Conservation (phyloP, 768 basidiomycete genomes). For the Podaxis sp. region DNA sequence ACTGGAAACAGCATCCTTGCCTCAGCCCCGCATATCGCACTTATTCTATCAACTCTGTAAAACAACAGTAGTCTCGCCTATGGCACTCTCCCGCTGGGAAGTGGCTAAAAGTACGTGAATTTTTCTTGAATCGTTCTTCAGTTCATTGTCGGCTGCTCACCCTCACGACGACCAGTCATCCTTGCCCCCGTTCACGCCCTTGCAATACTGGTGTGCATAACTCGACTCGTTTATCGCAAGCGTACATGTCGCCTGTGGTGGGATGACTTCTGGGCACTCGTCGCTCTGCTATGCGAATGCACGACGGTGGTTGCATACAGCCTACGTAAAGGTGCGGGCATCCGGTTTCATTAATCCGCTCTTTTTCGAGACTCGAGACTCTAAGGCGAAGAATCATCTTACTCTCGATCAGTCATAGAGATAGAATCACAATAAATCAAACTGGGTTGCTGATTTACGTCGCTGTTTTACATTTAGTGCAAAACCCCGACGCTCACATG, state of each 20-base stretch:
- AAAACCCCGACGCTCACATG: background rate
- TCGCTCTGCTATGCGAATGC: conserved; percentile 20
- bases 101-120: background rate
- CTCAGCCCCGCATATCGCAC: background rate
- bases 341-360: conserved; percentile 12
- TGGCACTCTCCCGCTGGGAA: too few relatives aligned
- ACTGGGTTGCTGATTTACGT: background rate
- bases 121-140: background rate
- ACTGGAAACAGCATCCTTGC: background rate
- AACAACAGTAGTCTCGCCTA: too few relatives aligned
- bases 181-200: conserved; percentile 13
- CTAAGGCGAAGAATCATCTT: background rate
- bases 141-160: background rate
- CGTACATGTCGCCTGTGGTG: conserved; percentile 27
- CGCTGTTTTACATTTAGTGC: background rate
- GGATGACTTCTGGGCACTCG: conserved; percentile 30
- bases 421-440: background rate
- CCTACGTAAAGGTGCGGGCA: conserved; percentile 13
- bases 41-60: too few relatives aligned
- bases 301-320: conserved; percentile 8
- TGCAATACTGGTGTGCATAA: conserved; percentile 22
- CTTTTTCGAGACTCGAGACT: background rate
- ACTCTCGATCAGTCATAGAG: background rate
- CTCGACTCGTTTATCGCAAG: conserved; percentile 25
- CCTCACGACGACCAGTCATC: background rate